Base-by-base conservation (phyloP, 176 grass and related monocot genomes). In the Phyllostachys edulis region DNA sequence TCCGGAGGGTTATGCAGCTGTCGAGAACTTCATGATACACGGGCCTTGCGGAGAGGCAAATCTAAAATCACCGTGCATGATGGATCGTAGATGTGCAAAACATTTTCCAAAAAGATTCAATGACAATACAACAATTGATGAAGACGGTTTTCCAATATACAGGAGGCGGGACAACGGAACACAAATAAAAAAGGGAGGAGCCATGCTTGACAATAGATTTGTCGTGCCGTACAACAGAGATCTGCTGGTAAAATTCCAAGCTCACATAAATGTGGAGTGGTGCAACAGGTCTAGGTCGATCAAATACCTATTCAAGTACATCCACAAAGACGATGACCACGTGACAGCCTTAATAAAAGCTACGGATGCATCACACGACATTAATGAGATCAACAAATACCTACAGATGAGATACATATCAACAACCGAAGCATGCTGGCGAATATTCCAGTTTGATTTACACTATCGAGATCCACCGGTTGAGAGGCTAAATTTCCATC, bases 271-370 rank as follows among this genome's bases (percentile, higher is more conserved):
- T 4, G 77, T 86, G 3, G 83, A 86, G 20, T 47, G 46, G 63
- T 90, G 71, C 37, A 73, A 77, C 2, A 18, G 14, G 11, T 63
- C 59, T 14, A 75, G 47, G 23, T 38, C 63, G 1, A 85, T 89
- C 34, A 89, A 89, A 36, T 89, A 89, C 13, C 10, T 89, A 0
- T 85, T 89, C 63, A 86, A 82, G 10, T 85, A 82, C 32, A 45
- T 90, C 0, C 24, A 61, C n/a, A 78, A 90, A 57, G 84, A 13
- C 0, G 16, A 68, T 3, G 46, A 87, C 29, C 40, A 55, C 0
- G 56, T 37, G 9, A 57, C 1, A 24, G 9, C 17, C 3, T n/a
- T 51, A 13, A 1, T 73, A 0, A 5, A 32, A 15, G 13, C 17
- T 54, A 24, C 4, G 4, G 29, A 42, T 1, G 13, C 23, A 3